Conservation (phyloP, 2,329 filamentous ascomycete species). For the Sporothrix euskadiensis region DNA sequence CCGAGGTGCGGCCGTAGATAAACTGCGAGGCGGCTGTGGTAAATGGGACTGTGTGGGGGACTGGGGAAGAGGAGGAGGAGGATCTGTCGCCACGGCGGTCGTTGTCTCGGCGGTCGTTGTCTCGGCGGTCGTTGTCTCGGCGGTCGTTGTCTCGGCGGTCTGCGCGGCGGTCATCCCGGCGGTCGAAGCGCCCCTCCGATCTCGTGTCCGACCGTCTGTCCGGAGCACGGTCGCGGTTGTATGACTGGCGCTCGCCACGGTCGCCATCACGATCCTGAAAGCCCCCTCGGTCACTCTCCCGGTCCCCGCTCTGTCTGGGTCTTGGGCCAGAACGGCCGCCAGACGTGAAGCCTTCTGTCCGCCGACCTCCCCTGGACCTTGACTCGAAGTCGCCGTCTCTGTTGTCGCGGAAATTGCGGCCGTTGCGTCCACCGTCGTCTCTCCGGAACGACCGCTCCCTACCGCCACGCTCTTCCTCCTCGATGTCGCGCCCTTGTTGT, state of each 20-base stretch:
- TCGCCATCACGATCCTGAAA: not conserved
- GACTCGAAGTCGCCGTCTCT: not conserved
- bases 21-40: constrained; percentile 90
- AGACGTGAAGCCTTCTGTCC: not conserved
- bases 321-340: not conserved
- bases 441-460: not conserved
- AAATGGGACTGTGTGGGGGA: constrained; percentile 48
- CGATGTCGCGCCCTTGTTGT: not conserved
- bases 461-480: not conserved
- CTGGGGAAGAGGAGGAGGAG: not conserved
- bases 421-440: not conserved
- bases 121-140: not conserved
- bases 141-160: not conserved
- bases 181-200: not conserved
- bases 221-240: not conserved
- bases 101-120: not conserved
- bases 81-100: not conserved
- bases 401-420: not conserved
- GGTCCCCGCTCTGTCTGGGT: not conserved
- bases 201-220: not conserved
- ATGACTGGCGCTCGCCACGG: not conserved
- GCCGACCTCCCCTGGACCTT: not conserved
- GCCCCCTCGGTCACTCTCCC: not conserved
- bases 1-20: constrained; percentile 79
- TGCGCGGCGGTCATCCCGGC: not conserved